These are phyloP conservation scores for Rhizomucor miehei DNA, from an alignment of 371 early-diverging fungal species.

Conservation along the genomic window DNA sequence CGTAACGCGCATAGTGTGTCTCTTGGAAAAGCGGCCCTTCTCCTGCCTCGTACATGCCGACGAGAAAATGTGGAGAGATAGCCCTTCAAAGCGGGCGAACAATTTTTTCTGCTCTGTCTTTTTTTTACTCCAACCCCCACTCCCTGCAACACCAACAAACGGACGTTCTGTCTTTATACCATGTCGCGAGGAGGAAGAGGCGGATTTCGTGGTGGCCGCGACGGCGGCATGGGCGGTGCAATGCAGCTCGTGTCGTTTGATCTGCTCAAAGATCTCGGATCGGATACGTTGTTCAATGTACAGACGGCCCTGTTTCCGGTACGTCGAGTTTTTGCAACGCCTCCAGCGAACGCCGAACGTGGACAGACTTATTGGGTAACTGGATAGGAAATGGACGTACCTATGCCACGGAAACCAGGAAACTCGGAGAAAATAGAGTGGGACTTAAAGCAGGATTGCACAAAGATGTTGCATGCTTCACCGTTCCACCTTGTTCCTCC, in stretches of 20 bases:
- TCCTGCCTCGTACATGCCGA: too few relatives aligned
- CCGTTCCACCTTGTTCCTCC: constrained; percentile 35
- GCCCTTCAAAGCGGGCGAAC: too few relatives aligned
- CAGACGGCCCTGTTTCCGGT: constrained; percentile 46
- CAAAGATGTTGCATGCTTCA: constrained; percentile 27
- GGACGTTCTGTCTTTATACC: too few relatives aligned
- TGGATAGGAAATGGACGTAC: constrained; percentile 41
- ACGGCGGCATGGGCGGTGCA: constrained; percentile 37
- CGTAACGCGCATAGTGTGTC: constrained; percentile 50
- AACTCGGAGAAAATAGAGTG: constrained; percentile 30
- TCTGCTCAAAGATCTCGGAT: constrained; percentile 40
- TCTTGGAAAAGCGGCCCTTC: constrained; percentile 32
- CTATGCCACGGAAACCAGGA: constrained; percentile 43
- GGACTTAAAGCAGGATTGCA: constrained; percentile 28
- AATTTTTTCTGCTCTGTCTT: too few relatives aligned
- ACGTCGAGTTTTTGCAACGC: constrained; percentile 15
- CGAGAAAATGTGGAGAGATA: too few relatives aligned
- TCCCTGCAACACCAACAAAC: too few relatives aligned
- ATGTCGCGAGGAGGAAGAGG: constrained; percentile 23
- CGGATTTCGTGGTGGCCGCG: constrained; percentile 40
- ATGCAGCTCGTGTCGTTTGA: constrained; percentile 47
- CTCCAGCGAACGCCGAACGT: too few relatives aligned
- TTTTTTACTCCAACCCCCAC: too few relatives aligned
- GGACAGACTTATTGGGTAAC: too few relatives aligned
- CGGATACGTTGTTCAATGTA: constrained; percentile 41